Evolutionary conservation across 1,284 basidiomycete species (phyloP).

Genomic region (Leccinum idahoense): DNA sequence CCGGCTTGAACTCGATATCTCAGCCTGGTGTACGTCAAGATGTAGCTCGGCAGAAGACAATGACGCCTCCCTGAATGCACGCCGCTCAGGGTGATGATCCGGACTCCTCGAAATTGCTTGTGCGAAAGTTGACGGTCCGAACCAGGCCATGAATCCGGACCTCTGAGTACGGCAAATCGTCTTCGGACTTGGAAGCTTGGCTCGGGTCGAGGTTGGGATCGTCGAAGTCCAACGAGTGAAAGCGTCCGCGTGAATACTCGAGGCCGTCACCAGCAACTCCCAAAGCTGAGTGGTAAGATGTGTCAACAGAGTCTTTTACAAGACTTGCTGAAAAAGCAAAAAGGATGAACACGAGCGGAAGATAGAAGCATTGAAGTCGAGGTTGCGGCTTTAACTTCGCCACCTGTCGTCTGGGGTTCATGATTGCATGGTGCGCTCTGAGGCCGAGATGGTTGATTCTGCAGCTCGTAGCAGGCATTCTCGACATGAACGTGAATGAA

Average conservation of each 20-base stretch:
- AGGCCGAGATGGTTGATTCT: too few relatives aligned
- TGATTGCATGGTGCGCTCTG: not conserved
- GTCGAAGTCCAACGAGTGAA: conserved; percentile 22
- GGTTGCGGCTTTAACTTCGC: conserved; percentile 11
- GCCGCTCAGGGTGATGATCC: conserved; percentile 70
- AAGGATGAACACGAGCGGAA: conserved; percentile 10
- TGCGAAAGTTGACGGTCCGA: conserved; percentile 63
- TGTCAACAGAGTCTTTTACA: not conserved
- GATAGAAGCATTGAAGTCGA: conserved; percentile 2
- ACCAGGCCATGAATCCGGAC: conserved; percentile 34
- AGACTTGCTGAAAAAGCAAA: not conserved
- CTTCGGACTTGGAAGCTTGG: conserved; percentile 29
- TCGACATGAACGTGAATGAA: conserved; percentile 9
- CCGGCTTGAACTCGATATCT: conserved; percentile 53
- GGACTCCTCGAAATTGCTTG: conserved; percentile 74
- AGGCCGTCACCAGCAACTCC: not conserved
- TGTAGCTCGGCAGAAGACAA: conserved; percentile 3
- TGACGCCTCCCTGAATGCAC: conserved; percentile 56
- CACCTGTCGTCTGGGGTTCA: not conserved
- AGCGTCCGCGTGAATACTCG: not conserved
- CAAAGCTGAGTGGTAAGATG: conserved; percentile 1
- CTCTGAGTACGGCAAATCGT: conserved; percentile 68
- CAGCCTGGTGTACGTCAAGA: conserved; percentile 35
- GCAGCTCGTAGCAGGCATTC: too few relatives aligned
- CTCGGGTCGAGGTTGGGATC: conserved; percentile 44